A percentile compares a stretch with the other conserved stretches of the same genome.
These are phyloP conservation scores for Monosporascus sp. DNA, from an alignment of 2,329 filamentous ascomycete genomes.

Conservation along the genomic window DNA sequence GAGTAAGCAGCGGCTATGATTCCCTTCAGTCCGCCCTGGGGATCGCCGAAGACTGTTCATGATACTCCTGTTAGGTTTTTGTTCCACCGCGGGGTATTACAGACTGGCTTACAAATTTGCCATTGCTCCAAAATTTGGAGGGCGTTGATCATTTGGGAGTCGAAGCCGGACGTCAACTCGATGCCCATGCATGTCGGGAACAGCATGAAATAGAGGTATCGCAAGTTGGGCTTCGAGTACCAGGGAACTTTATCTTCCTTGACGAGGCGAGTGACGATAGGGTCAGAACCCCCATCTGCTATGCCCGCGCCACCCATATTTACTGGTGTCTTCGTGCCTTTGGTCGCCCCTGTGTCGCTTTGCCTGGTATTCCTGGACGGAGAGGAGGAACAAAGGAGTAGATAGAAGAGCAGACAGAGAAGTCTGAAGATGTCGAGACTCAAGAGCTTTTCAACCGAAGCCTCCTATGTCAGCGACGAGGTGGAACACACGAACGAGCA, in stretches of 20 bases:
- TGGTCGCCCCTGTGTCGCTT: too few species aligned
- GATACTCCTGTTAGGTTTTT: constrained; percentile 1
- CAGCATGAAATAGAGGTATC: constrained; percentile 51
- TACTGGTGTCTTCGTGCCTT: not conserved
- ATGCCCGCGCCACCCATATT: constrained; percentile 15
- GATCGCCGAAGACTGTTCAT: constrained; percentile 39
- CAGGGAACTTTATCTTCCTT: constrained; percentile 40
- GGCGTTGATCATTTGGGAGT: constrained; percentile 42
- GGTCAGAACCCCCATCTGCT: constrained; percentile 24
- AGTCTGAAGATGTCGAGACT: not conserved
- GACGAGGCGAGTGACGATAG: constrained; percentile 32
- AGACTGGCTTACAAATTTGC: constrained; percentile 27
- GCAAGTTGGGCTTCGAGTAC: constrained; percentile 57
- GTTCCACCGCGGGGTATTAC: not conserved
- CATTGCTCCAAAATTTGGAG: constrained; percentile 35
- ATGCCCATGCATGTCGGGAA: constrained; percentile 59
- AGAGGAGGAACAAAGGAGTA: too few species aligned
- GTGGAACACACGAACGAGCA: not conserved
- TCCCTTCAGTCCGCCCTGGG: constrained; percentile 40
- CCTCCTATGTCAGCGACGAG: not conserved
- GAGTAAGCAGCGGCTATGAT: constrained; percentile 56
- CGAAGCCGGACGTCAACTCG: constrained; percentile 45
- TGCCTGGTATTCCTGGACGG: not conserved
- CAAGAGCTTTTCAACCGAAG: not conserved
- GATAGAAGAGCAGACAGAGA: too few species aligned